Evolutionary conservation across 2,329 filamentous ascomycete genomes (phyloP).

Genomic region (Ceratocystis ficicola): DNA sequence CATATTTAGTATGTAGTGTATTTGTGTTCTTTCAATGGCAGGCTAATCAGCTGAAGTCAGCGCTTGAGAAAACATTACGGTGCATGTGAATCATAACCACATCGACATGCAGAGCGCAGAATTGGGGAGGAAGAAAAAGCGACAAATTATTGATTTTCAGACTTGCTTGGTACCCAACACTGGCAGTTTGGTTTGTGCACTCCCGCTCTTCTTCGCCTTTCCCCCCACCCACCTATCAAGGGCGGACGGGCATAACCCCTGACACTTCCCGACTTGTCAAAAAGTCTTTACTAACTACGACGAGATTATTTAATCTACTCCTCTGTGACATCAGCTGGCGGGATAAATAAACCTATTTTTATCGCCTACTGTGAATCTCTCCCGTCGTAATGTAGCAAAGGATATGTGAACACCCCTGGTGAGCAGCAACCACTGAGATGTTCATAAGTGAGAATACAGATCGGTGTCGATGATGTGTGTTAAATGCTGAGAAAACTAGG

Average conservation of each 20-base stretch:
- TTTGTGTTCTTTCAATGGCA: neutral
- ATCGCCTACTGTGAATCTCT: neutral
- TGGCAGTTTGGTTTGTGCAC: neutral
- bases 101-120: neutral
- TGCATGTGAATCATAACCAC: neutral
- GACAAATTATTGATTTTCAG: neutral
- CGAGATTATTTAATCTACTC: slow-evolving; percentile 5
- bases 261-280: slow-evolving; percentile 7
- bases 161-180: neutral
- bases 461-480: neutral
- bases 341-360: slow-evolving; percentile 10
- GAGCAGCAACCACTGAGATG: neutral
- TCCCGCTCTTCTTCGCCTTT: neutral
- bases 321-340: slow-evolving; percentile 2
- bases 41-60: neutral
- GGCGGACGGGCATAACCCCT: neutral
- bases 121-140: neutral
- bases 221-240: neutral
- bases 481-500: neutral
- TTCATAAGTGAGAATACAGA: neutral
- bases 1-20: neutral
- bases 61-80: neutral
- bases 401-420: neutral
- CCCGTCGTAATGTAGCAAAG: neutral
- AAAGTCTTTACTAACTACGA: slow-evolving; percentile 8